Conservation (phyloP, 768 basidiomycete species). For the Pleurotus giganteus region DNA sequence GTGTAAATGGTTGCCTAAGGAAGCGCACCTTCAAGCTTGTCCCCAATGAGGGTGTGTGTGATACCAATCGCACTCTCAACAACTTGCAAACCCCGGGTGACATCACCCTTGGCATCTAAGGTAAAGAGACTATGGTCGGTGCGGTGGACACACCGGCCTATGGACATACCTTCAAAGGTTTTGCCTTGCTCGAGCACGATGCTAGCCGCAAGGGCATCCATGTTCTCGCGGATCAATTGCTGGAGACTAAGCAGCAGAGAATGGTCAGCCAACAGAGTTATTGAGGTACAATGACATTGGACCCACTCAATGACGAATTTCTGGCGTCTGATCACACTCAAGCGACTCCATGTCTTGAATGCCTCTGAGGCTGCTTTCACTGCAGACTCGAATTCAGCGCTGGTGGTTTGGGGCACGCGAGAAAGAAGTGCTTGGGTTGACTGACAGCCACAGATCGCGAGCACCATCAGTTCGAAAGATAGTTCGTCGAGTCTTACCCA, state of each 20-base stretch:
- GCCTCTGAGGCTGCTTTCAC: slow-evolving; percentile 82
- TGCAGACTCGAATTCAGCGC: slow-evolving; percentile 77
- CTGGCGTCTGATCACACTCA: slow-evolving; percentile 84
- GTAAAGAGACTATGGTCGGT: slow-evolving; percentile 2
- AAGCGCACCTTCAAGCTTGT: slow-evolving; percentile 81
- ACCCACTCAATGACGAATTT: slow-evolving; percentile 85
- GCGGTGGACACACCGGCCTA: slow-evolving; percentile 11
- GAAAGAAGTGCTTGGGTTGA: slow-evolving; percentile 90
- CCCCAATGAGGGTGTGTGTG: slow-evolving; percentile 83
- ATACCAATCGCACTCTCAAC: slow-evolving; percentile 79
- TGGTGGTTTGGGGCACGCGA: slow-evolving; percentile 86
- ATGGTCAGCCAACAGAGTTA: background rate
- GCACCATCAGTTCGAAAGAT: slow-evolving; percentile 7
- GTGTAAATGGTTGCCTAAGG: background rate
- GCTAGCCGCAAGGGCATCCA: slow-evolving; percentile 81
- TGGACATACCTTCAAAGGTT: slow-evolving; percentile 70
- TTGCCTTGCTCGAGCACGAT: slow-evolving; percentile 97
- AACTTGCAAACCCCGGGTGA: slow-evolving; percentile 89
- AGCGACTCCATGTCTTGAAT: slow-evolving; percentile 85
- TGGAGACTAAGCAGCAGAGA: slow-evolving; percentile 69
- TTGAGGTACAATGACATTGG: background rate
- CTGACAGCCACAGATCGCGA: slow-evolving; percentile 34
- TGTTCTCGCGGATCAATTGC: slow-evolving; percentile 78
- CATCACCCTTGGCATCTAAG: slow-evolving; percentile 90
- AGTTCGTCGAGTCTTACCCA: background rate